phyloP scores from a whole-genome alignment of 1,139 yeast species.

The Lipomyces yarrowii region DNA sequence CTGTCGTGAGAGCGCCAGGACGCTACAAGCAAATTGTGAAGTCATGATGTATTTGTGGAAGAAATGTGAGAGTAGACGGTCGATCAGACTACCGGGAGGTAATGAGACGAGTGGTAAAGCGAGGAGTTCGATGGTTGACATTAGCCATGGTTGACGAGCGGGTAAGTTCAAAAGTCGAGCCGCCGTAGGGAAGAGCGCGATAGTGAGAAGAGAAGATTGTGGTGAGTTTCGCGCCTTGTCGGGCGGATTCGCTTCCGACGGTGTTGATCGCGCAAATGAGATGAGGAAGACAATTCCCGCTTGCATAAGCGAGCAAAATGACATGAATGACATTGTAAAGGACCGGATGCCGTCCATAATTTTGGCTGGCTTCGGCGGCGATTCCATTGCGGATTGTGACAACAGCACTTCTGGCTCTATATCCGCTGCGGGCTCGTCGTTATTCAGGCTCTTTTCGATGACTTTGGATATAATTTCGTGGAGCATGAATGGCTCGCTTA shows the following conservation, averaged over 20 bases:
- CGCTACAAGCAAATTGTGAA: conserved; percentile 35
- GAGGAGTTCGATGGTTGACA: conserved; percentile 37
- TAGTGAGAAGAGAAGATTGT: conserved; percentile 23
- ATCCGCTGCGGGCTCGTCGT: conserved; percentile 1
- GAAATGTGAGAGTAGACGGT: conserved; percentile 36
- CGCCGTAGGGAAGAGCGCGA: conserved; percentile 37
- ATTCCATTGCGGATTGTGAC: not conserved
- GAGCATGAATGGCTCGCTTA: conserved; percentile 51
- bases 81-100: conserved; percentile 35
- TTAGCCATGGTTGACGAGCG: conserved; percentile 39
- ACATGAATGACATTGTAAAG: conserved; percentile 1
- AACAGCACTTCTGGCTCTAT: not conserved
- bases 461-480: conserved; percentile 47
- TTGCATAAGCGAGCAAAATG: conserved; percentile 16
- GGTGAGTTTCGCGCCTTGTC: conserved; percentile 17
- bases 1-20: conserved; percentile 40
- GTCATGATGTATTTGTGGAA: conserved; percentile 32
- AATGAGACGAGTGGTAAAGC: conserved; percentile 38
- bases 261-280: conserved; percentile 13
- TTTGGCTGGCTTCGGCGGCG: not conserved
- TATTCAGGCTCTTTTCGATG: conserved; percentile 31
- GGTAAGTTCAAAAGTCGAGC: conserved; percentile 35
- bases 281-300: conserved; percentile 20
- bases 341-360: not conserved
- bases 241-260: conserved; percentile 22